Evolutionary conservation across 176 grass and related monocot genomes (phyloP), one percentile per base, ranked within the genome.

Genomic region (Musa beccarii): DNA sequence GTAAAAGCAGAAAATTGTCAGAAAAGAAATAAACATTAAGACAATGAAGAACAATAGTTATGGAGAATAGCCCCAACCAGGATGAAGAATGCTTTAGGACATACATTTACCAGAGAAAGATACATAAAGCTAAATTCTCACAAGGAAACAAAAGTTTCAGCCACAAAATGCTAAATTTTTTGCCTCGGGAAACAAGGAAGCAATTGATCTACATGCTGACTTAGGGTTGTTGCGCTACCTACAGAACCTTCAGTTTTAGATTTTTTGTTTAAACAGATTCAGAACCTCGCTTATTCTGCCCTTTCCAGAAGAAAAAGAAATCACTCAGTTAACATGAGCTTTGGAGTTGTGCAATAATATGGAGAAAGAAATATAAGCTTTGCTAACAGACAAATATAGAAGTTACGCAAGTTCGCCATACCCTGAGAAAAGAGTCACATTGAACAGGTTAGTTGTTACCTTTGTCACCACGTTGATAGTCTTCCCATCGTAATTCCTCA

Each of bases 361-460:
- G 86, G 12, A 56, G 68, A 65, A 89, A 86, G 69, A 63, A 86
- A 89, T 83, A 96, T 96, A 0, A 89, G 92, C 77, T 96, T 86
- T 76, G 92, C 65, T 73, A 89, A 92, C 49, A 77, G 82, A 74
- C 80, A 74, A 64, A 84, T 43, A 43, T 6, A 43, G 75, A 67
- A 81, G 87, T 23, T 82, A 75, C 56, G 86, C 86, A 81, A 82
- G 87, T 76, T 79, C 75, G 57, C 84, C 73, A 75, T 96, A 89
- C 57, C 22, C 56, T 76, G 21, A 72, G 49, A 15, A 53, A 23
- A 23, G 11, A 17, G 20, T 51, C 34, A 24, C 12, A 13, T 20
- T 16, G 22, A 23, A 92, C 86, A 69, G 10, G 13, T 17, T 25
- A 74, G 49, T 56, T 10, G 15, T 74, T 28, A 74, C 72, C 72